Base-by-base conservation (phyloP, 2,329 filamentous ascomycete genomes). In the Alternaria viburni region DNA sequence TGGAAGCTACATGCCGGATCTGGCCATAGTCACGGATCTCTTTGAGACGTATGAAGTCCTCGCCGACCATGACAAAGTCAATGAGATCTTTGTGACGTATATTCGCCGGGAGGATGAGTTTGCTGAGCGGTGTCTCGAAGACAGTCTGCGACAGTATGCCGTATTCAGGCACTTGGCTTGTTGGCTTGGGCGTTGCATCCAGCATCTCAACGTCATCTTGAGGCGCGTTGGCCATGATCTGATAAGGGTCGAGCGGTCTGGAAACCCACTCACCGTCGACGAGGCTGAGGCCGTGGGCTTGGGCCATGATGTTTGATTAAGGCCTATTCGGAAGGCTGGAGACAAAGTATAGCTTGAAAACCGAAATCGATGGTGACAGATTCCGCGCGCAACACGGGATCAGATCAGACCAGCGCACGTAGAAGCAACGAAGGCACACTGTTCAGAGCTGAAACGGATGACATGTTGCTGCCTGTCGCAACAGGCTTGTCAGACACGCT, bases 61-160 rank as follows among this genome's bases (percentile, higher is more conserved):
- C 91, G 57, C 93, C 92, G 61, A 99, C 86, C 71, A 97, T 93
- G 41, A 94, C 90, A 67, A 97, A 88, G 81, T 98, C 94, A 70
- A 96, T 93, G 64, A 89, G 84, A 46, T 85, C 80, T 55, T 85
- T 84, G 59, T 89, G 89, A 61, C 94, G 87, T 62, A 98, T 83
- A 63, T 90, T 88, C n/a, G 90, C 92, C 12, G 93, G 92, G 13
- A 97, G 82, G 46, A 97, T 90, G 83, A 87, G 91, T 74, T 90
- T 90, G 59, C 91, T 86, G 36, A 91, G 83, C 2, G 94, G 91
- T 66, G 92, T 96, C 57, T 89, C 87, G 54, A 95, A 83, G 28
- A 97, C 78, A 0, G 94, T 97, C 73, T 87, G 89, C 1, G 93
- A 93, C 49, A 98, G 84, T 30, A 98, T 75, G 5, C 93, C 96